These are phyloP conservation scores for Phoenix dactylifera DNA, from an alignment of 176 grass and related monocot genomes.

Conservation along the genomic window DNA sequence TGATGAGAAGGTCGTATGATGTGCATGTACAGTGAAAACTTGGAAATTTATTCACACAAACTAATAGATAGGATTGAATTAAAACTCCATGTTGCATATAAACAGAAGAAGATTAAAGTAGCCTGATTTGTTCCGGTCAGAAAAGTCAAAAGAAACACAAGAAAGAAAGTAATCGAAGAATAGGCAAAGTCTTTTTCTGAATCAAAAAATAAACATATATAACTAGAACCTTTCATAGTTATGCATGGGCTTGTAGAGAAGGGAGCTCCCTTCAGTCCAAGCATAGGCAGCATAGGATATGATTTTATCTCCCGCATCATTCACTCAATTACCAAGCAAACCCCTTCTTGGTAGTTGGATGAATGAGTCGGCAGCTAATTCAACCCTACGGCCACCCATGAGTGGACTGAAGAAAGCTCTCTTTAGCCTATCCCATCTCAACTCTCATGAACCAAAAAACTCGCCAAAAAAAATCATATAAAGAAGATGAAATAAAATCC, in stretches of 20 bases:
- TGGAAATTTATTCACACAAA: no score
- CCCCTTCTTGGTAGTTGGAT: conserved; percentile 27
- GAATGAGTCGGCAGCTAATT: conserved; percentile 50
- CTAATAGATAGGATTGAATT: no score
- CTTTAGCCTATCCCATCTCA: conserved; percentile 15
- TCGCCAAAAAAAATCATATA: background rate
- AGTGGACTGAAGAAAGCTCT: conserved; percentile 51
- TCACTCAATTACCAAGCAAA: conserved; percentile 29
- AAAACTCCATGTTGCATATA: no score
- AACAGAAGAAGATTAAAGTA: no score
- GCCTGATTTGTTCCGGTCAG: no score
- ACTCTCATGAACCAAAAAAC: background rate
- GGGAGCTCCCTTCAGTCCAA: conserved; percentile 62
- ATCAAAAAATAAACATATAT: no score
- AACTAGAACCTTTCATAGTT: no score
- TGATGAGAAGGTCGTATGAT: no score
- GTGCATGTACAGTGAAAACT: no score
- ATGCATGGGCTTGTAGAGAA: conserved; percentile 11
- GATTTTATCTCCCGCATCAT: conserved; percentile 42
- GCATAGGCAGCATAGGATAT: conserved; percentile 24
- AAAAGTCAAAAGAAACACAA: no score
- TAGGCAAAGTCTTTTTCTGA: no score
- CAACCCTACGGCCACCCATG: conserved; percentile 27
- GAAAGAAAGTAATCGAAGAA: no score
- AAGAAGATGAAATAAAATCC: conserved; percentile 15